Percentiles rank a stretch among this genome's conserved stretches.
Evolutionary conservation across 2,329 filamentous ascomycete species (phyloP).

Genomic region (Aspergillus costaricaensis): DNA sequence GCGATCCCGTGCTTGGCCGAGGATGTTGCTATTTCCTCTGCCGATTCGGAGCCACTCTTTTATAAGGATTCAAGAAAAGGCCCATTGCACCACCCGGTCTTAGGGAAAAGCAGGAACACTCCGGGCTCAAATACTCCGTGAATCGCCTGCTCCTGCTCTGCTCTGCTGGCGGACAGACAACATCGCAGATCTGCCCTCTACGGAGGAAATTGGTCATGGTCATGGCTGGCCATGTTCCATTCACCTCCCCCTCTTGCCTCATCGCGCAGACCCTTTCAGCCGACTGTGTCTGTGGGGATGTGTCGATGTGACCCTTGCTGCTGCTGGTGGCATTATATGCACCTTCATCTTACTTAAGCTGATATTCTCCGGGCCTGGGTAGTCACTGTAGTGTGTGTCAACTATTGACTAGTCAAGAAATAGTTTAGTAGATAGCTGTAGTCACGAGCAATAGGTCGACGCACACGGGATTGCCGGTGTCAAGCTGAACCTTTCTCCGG

Average conservation of each 20-base stretch:
- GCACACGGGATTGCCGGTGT: conserved; percentile 18
- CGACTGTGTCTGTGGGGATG: neutral
- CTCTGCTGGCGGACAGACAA: too few species aligned
- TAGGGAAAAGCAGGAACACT: neutral
- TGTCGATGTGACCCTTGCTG: neutral
- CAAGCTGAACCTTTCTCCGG: conserved; percentile 25
- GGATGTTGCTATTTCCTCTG: conserved; percentile 4
- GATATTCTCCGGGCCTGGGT: too few species aligned
- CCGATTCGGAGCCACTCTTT: conserved; percentile 6
- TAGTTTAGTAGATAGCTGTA: too few species aligned
- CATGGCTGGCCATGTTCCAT: too few species aligned
- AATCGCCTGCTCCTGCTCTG: neutral
- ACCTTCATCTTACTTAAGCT: too few species aligned
- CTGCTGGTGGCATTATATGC: neutral
- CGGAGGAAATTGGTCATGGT: neutral
- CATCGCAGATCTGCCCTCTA: neutral
- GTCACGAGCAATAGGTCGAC: neutral
- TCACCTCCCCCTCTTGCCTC: too few species aligned
- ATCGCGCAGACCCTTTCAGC: neutral
- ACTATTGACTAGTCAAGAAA: too few species aligned
- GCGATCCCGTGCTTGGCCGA: conserved; percentile 26
- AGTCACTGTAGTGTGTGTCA: too few species aligned
- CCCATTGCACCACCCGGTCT: neutral
- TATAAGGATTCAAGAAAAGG: neutral
- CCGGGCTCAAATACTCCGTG: neutral